These are phyloP conservation scores for Smallanthus sonchifolius DNA, from an alignment of 129 eudicot species.

Conservation along the genomic window DNA sequence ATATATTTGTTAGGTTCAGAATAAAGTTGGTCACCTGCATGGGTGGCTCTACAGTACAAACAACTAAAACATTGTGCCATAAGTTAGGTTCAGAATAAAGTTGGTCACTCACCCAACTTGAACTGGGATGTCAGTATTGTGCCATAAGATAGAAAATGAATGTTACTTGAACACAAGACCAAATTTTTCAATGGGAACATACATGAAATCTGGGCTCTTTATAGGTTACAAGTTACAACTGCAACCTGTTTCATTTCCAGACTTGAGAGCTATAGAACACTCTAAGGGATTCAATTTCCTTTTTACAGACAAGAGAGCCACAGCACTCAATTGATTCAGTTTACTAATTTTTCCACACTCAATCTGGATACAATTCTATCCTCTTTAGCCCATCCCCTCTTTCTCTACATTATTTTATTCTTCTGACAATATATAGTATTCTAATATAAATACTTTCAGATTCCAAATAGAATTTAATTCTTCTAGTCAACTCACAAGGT, in stretches of 20 bases:
- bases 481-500: conserved; percentile 5
- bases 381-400: conserved; percentile 6
- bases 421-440: background rate
- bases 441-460: background rate
- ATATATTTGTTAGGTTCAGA: background rate
- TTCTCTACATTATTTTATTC: background rate
- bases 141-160: background rate
- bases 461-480: background rate
- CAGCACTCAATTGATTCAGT: conserved; percentile 3
- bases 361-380: background rate
- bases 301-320: background rate
- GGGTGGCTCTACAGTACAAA: no score
- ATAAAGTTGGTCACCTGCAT: conserved; percentile 8
- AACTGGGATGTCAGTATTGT: background rate
- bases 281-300: background rate
- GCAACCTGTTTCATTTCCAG: background rate
- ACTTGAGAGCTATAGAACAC: background rate
- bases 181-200: background rate
- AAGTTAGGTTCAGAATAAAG: no score
- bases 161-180: background rate
- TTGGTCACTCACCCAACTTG: background rate
- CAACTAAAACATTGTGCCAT: no score
- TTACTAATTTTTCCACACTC: background rate
- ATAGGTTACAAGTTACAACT: conserved; percentile 6
- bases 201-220: background rate